Evolutionary conservation across 768 basidiomycete genomes (phyloP).

Genomic region (Chiua virens): DNA sequence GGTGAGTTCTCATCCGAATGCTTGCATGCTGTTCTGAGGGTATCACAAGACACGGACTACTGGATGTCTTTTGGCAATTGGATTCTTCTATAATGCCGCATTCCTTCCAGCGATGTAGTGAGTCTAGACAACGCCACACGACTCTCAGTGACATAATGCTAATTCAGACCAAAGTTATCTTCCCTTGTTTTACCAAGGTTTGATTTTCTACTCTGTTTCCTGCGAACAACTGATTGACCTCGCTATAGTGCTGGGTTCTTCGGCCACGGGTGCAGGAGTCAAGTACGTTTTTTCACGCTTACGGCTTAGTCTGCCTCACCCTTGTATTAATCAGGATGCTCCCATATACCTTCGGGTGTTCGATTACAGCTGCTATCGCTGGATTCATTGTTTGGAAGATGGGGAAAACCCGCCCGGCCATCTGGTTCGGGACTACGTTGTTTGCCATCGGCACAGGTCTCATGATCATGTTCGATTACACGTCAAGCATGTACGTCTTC

Average conservation of each 20-base stretch:
- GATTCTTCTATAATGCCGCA: slow-evolving; percentile 60
- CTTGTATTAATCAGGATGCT: slow-evolving; percentile 53
- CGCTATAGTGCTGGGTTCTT: slow-evolving; percentile 55
- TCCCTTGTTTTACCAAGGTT: slow-evolving; percentile 68
- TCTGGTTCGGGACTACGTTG: slow-evolving; percentile 62
- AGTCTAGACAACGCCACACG: not conserved
- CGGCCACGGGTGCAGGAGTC: slow-evolving; percentile 70
- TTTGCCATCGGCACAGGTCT: slow-evolving; percentile 68
- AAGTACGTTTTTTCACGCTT: slow-evolving; percentile 50
- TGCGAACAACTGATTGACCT: not conserved
- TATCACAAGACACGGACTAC: slow-evolving; percentile 65
- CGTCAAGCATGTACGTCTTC: slow-evolving; percentile 46
- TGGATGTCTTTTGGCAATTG: slow-evolving; percentile 51
- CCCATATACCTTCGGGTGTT: slow-evolving; percentile 62
- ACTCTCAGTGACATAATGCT: not conserved
- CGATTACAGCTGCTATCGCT: slow-evolving; percentile 50
- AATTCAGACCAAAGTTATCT: slow-evolving; percentile 45
- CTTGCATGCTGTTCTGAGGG: not conserved
- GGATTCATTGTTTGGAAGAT: slow-evolving; percentile 60
- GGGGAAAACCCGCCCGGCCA: slow-evolving; percentile 55
- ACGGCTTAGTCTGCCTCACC: not conserved
- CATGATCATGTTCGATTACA: slow-evolving; percentile 65
- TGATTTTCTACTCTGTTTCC: not conserved
- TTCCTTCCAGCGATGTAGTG: slow-evolving; percentile 50
- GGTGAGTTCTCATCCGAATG: slow-evolving; percentile 32